These are phyloP conservation scores for Schizopora paradoxa DNA, from an alignment of 1,284 basidiomycete genomes.

Conservation along the genomic window DNA sequence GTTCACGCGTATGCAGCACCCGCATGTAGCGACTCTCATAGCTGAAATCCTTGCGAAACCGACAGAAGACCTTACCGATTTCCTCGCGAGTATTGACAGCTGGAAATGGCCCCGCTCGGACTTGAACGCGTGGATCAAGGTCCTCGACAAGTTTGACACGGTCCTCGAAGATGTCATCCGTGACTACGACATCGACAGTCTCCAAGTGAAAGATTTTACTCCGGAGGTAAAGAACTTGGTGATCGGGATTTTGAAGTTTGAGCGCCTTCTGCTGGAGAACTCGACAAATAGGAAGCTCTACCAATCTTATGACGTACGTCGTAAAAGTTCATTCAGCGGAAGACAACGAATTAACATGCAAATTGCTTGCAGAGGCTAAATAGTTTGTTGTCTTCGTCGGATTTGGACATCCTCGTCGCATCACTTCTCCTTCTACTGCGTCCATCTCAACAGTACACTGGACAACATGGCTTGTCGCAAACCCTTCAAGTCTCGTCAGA, in stretches of 20 bases:
- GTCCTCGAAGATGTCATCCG: slow-evolving; percentile 80
- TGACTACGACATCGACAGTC: slow-evolving; percentile 78
- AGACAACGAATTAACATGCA: slow-evolving; percentile 18
- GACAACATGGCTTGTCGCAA: slow-evolving; percentile 72
- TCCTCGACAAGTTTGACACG: slow-evolving; percentile 92
- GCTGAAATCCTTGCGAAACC: slow-evolving; percentile 57
- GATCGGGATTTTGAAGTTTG: slow-evolving; percentile 82
- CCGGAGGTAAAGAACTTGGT: slow-evolving; percentile 72
- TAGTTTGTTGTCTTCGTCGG: slow-evolving; percentile 82
- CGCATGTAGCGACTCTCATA: slow-evolving; percentile 73
- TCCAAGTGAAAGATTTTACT: slow-evolving; percentile 80
- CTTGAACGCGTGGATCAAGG: slow-evolving; percentile 93
- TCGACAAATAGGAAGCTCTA: slow-evolving; percentile 98
- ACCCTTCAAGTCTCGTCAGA: slow-evolving; percentile 73
- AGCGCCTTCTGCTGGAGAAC: slow-evolving; percentile 90
- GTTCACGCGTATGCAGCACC: slow-evolving; percentile 43
- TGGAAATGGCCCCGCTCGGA: slow-evolving; percentile 98
- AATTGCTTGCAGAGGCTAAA: slow-evolving; percentile 69
- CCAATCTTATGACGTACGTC: slow-evolving; percentile 90
- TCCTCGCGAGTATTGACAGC: slow-evolving; percentile 59
- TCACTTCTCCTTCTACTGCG: slow-evolving; percentile 85
- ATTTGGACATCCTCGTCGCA: slow-evolving; percentile 84
- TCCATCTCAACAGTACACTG: slow-evolving; percentile 92
- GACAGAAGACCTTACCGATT: slow-evolving; percentile 59
- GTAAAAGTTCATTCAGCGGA: too few relatives aligned